phyloP scores from a whole-genome alignment of 352 stramenopile species.

The Pythium myriotylum region DNA sequence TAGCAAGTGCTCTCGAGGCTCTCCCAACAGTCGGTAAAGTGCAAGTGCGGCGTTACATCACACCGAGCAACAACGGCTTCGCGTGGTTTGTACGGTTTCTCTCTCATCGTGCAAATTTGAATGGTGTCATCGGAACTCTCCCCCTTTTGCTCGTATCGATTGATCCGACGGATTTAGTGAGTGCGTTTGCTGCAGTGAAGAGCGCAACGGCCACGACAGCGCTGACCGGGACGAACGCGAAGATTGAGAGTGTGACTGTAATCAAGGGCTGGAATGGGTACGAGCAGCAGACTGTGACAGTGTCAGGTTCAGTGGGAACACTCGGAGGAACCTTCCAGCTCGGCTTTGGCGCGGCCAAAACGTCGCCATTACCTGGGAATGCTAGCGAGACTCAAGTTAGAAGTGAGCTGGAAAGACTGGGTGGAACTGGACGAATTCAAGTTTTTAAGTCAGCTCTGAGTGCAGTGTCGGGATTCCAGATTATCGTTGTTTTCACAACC shows the following conservation, averaged over 20 bases:
- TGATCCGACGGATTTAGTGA: conserved; percentile 58
- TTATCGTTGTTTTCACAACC: conserved; percentile 71
- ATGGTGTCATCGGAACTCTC: conserved; percentile 52
- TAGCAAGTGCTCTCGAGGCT: conserved; percentile 78
- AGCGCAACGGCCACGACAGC: conserved; percentile 32
- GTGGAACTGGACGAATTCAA: conserved; percentile 41
- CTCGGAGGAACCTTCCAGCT: conserved; percentile 90
- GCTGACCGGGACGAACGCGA: conserved; percentile 78
- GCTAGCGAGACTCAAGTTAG: conserved; percentile 59
- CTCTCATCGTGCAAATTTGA: conserved; percentile 50
- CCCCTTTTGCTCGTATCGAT: conserved; percentile 76
- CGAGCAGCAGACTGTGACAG: conserved; percentile 89
- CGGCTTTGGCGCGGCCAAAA: conserved; percentile 84
- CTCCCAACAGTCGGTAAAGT: conserved; percentile 87
- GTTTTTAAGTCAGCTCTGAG: conserved; percentile 59
- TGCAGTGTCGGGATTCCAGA: conserved; percentile 46
- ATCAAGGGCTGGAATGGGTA: conserved; percentile 91
- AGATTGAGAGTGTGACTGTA: conserved; percentile 73
- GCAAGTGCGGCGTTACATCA: conserved; percentile 65
- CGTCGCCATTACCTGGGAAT: conserved; percentile 65
- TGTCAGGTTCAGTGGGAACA: conserved; percentile 57
- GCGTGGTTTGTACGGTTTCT: conserved; percentile 85
- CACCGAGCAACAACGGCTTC: conserved; percentile 63
- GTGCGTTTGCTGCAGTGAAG: conserved; percentile 51
- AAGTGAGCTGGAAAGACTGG: conserved; percentile 48